Base-by-base conservation (phyloP, 2,329 filamentous ascomycete species). In the Diaporthe citri region DNA sequence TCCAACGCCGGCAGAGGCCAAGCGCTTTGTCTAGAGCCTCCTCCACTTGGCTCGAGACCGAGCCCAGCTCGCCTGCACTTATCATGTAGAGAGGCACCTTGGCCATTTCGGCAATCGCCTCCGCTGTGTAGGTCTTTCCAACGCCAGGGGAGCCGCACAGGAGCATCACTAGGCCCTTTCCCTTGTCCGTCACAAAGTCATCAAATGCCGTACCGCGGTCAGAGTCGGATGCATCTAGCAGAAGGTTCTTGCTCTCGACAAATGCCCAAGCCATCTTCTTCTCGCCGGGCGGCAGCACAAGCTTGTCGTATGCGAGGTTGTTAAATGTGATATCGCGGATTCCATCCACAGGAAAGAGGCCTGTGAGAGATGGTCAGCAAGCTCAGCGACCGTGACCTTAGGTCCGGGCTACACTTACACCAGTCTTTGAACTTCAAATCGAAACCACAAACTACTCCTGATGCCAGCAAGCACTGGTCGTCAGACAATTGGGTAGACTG, bases 271-370 rank as follows among this genome's bases (percentile, higher is more conserved):
- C 64, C 5, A 82, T 74, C 0, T 85, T 83, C n/a, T 88, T 82
- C 28, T 88, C 86, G 6, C 88, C 83, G 0, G 62, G 52, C 1
- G 71, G 71, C 36, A 73, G 60, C 2, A 48, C 55, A 4, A 73
- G 60, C 5, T 82, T 84, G 34, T 81, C 78, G 69, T 89, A 89
- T 20, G 87, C 87, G 34, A 83, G 78, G 4, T 84, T 82, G 75
- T 87, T 86, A 83, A 87, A 90, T 2, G 28, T 51, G 41, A 67
- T 51, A 20, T 85, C 82, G 0, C 75, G 71, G 4, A 88, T 80
- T 12, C 82, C 76, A 10, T 67, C 62, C 2, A 67, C 62, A n/a
- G 62, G 43, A 31, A 52, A 67, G 6, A 51, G 20, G 10, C 43
- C 43, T 51, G 3, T 17, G 22, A 17, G 39, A 48, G 2, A 15